Evolutionary conservation across 1,139 yeast species (phyloP).

Genomic region (Pichia sp.): DNA sequence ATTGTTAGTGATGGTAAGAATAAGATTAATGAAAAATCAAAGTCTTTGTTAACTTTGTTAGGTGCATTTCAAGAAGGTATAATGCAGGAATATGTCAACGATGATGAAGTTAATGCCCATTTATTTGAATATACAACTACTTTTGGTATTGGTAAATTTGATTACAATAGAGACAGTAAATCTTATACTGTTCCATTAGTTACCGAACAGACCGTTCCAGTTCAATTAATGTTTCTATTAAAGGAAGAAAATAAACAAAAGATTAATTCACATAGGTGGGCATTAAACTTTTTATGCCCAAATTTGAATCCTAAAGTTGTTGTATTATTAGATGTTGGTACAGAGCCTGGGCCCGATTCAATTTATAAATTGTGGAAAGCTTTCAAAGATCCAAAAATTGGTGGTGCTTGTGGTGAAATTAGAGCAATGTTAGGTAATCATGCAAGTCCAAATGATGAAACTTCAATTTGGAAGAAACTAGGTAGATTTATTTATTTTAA

Average conservation of each 20-base stretch:
- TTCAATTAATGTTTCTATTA: slow-evolving; percentile 67
- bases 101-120: slow-evolving; percentile 63
- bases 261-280: slow-evolving; percentile 82
- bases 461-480: slow-evolving; percentile 18
- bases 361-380: slow-evolving; percentile 72
- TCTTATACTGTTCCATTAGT: slow-evolving; percentile 39
- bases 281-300: slow-evolving; percentile 73
- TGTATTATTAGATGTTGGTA: slow-evolving; percentile 73
- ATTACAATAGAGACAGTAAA: slow-evolving; percentile 39
- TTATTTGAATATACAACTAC: slow-evolving; percentile 75
- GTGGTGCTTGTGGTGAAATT: slow-evolving; percentile 87
- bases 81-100: slow-evolving; percentile 72
- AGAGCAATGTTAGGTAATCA: slow-evolving; percentile 54
- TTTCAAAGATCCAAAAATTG: slow-evolving; percentile 66
- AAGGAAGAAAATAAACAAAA: slow-evolving; percentile 72
- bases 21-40: slow-evolving; percentile 59
- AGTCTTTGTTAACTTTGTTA: slow-evolving; percentile 58
- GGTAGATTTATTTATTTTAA: slow-evolving; percentile 17
- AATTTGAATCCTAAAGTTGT: slow-evolving; percentile 64
- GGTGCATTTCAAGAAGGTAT: slow-evolving; percentile 79
- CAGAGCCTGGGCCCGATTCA: slow-evolving; percentile 67
- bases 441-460: slow-evolving; percentile 37
- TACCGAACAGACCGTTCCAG: slow-evolving; percentile 57
- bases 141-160: slow-evolving; percentile 48
- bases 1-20: slow-evolving; percentile 71